These are phyloP conservation scores for Phoma sp. DNA, from an alignment of 2,329 filamentous ascomycete genomes.

Conservation along the genomic window DNA sequence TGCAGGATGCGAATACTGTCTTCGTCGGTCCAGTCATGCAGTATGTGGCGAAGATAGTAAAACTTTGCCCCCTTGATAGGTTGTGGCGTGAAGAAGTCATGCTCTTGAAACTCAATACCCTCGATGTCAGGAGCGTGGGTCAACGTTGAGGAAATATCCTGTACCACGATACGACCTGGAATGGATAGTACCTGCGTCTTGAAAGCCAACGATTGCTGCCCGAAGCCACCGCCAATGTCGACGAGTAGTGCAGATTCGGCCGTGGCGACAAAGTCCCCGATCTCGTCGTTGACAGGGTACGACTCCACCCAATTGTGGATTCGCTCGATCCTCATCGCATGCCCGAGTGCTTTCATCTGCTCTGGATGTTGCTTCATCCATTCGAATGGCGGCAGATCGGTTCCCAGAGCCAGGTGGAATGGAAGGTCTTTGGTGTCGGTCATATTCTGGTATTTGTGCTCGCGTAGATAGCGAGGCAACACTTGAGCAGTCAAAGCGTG, in stretches of 20 bases:
- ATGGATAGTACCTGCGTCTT: conserved; percentile 24
- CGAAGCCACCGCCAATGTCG: conserved; percentile 45
- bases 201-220: conserved; percentile 34
- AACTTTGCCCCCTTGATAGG: conserved; percentile 39
- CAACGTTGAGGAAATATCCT: conserved; percentile 37
- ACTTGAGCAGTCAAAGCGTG: conserved; percentile 31
- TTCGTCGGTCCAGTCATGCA: conserved; percentile 45
- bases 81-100: conserved; percentile 46
- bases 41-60: conserved; percentile 43
- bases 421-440: conserved; percentile 33
- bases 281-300: conserved; percentile 27
- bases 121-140: conserved; percentile 18
- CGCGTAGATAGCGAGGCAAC: conserved; percentile 41
- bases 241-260: conserved; percentile 33
- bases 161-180: conserved; percentile 31
- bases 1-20: conserved; percentile 38
- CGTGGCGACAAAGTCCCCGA: conserved; percentile 23
- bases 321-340: conserved; percentile 38
- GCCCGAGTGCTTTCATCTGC: conserved; percentile 38
- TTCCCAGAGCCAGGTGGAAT: conserved; percentile 37
- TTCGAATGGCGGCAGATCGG: conserved; percentile 36
- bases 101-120: conserved; percentile 37
- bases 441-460: conserved; percentile 37
- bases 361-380: conserved; percentile 36
- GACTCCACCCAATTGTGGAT: conserved; percentile 28